Conservation (phyloP, 1,284 basidiomycete species). For the Sphaerobolus stellatus region DNA sequence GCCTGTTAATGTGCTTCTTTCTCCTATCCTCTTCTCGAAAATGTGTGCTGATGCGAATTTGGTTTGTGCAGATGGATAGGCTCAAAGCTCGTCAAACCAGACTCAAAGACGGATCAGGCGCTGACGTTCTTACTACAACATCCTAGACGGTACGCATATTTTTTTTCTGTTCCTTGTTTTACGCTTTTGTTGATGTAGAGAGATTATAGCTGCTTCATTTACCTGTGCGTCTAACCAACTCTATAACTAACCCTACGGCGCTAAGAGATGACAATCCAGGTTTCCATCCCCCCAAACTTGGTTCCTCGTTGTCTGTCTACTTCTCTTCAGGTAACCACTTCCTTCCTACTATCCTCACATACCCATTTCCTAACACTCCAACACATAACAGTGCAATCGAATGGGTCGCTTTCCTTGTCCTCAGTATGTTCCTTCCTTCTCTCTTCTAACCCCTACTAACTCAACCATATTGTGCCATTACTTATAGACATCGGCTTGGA, state of each 20-base stretch:
- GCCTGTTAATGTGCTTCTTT: constrained; percentile 38
- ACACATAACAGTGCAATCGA: constrained; percentile 41
- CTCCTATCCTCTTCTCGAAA: neutral
- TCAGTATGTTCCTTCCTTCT: constrained; percentile 55
- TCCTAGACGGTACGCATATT: constrained; percentile 53
- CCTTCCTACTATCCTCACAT: constrained; percentile 18
- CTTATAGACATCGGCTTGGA: constrained; percentile 16
- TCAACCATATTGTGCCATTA: constrained; percentile 33
- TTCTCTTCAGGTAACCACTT: constrained; percentile 53
- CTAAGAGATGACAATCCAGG: too few species aligned
- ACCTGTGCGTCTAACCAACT: constrained; percentile 40
- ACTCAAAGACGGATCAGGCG: constrained; percentile 55
- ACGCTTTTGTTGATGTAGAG: neutral
- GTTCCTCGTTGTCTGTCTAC: constrained; percentile 60
- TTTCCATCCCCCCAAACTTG: constrained; percentile 85
- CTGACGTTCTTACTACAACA: constrained; percentile 81
- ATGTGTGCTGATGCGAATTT: neutral
- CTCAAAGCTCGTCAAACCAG: constrained; percentile 46
- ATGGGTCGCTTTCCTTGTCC: constrained; percentile 54
- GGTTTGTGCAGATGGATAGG: constrained; percentile 44
- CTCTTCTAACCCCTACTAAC: constrained; percentile 49
- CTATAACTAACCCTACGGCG: neutral
- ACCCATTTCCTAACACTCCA: neutral
- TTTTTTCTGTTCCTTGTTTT: neutral
- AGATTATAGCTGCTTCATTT: constrained; percentile 67